Base-by-base conservation (phyloP, 2,329 filamentous ascomycete species). In the Albifimbria verrucaria region DNA sequence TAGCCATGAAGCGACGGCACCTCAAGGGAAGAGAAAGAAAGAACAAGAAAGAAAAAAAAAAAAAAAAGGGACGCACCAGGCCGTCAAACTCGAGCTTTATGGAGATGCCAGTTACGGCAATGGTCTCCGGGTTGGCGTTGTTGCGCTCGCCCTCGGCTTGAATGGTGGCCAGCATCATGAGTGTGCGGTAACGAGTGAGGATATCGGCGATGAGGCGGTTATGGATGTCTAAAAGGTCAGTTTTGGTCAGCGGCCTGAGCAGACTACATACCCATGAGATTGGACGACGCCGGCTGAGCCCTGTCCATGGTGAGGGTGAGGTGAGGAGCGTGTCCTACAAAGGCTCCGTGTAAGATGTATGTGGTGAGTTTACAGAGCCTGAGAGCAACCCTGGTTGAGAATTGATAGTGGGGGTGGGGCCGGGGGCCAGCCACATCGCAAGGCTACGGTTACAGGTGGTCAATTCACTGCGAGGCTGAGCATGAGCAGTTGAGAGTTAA, bases 81-180 rank as follows among this genome's bases (percentile, higher is more conserved):
- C 71, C 71, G 52, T 77, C 73, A 48, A 77, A 77, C 50, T 76
- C 73, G 60, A 73, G 71, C 62, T 74, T 72, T 66, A 76, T 74
- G 36, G 72, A 72, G 25, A 77, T 70, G 43, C 72, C 70, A 4
- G 70, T 67, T 25, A 76, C 73, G 48, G 73, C 71, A 53, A 75
- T 71, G 55, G 70, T 66, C 50, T 75, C 69, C 0, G 73, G 72
- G 52, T 71, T 72, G 54, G 69, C 68, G 52, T 68, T 72, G 55
- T 66, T 67, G 32, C 65, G 64, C 52, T 74, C 72, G 47, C 65
- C 70, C 22, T 72, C 68, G 18, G 71, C 72, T 39, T 75, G 73
- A 39, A 72, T 67, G 25, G 74, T 76, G 48, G 73, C 71, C 12
- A 75, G 66, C 66, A 73, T 70, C 64, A 74, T 73, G 46, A 77